Conservation (phyloP, 805 yeast species). For the Torulaspora indica region DNA sequence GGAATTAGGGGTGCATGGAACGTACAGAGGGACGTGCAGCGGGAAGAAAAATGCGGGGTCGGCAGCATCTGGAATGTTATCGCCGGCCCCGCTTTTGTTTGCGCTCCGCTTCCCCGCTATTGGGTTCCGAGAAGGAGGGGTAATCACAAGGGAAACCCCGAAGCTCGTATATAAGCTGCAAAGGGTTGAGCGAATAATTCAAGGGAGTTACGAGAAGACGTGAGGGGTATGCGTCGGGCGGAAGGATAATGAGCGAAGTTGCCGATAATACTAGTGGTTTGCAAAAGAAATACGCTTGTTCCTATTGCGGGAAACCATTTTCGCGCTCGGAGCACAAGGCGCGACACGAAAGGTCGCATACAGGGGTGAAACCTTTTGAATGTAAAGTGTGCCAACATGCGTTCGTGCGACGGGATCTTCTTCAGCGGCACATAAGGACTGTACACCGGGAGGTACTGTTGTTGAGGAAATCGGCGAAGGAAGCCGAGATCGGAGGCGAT, state of each 20-base stretch:
- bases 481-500: constrained; percentile 16
- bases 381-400: constrained; percentile 65
- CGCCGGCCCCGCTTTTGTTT: neutral
- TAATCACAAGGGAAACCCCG: neutral
- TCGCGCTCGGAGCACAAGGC: constrained; percentile 75
- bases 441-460: constrained; percentile 49
- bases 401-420: constrained; percentile 71
- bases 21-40: neutral
- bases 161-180: neutral
- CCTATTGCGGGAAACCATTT: constrained; percentile 74
- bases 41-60: neutral
- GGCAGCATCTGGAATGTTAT: neutral
- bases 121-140: neutral
- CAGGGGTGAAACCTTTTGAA: constrained; percentile 74
- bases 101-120: neutral
- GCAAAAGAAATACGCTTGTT: constrained; percentile 67
- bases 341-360: constrained; percentile 75
- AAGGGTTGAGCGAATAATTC: too few species aligned
- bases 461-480: constrained; percentile 10
- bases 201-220: too few species aligned
- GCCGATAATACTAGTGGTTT: constrained; percentile 26
- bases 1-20: neutral
- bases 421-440: constrained; percentile 73
- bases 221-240: neutral
- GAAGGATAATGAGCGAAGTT: neutral